These are phyloP conservation scores for Talaromyces piceae DNA, from an alignment of 2,329 filamentous ascomycete genomes.

Conservation along the genomic window DNA sequence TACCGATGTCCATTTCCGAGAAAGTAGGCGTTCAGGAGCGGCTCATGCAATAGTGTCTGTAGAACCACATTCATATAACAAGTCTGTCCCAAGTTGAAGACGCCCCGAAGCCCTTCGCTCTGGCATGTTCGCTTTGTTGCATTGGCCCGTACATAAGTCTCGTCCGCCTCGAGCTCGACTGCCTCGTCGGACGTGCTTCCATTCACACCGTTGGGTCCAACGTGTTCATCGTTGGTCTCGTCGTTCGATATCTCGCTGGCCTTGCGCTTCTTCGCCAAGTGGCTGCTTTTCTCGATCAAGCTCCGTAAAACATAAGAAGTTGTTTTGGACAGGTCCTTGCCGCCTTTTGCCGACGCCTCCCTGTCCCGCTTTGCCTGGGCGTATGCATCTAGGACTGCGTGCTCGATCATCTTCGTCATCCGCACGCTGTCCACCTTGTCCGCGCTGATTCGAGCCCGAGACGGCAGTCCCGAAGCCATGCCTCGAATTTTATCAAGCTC, in stretches of 20 bases:
- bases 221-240: constrained; percentile 1
- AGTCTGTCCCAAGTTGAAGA: constrained; percentile 97
- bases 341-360: neutral
- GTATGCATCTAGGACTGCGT: constrained; percentile 9
- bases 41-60: constrained; percentile 89
- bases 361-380: constrained; percentile 8
- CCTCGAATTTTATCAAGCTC: constrained; percentile 30
- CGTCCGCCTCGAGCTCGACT: constrained; percentile 40
- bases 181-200: constrained; percentile 40
- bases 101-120: constrained; percentile 78
- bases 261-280: constrained; percentile 6
- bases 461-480: constrained; percentile 15
- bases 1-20: constrained; percentile 82
- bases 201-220: constrained; percentile 2
- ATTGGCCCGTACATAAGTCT: constrained; percentile 68
- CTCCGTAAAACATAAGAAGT: constrained; percentile 6
- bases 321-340: constrained; percentile 14
- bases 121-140: constrained; percentile 74
- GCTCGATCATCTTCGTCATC: constrained; percentile 8
- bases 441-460: neutral
- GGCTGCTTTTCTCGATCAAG: constrained; percentile 3
- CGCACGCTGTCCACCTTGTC: constrained; percentile 1
- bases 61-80: constrained; percentile 97
- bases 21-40: constrained; percentile 83
- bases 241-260: constrained; percentile 2